Base-by-base conservation (phyloP, 805 yeast species). In the Candida silvatica region DNA sequence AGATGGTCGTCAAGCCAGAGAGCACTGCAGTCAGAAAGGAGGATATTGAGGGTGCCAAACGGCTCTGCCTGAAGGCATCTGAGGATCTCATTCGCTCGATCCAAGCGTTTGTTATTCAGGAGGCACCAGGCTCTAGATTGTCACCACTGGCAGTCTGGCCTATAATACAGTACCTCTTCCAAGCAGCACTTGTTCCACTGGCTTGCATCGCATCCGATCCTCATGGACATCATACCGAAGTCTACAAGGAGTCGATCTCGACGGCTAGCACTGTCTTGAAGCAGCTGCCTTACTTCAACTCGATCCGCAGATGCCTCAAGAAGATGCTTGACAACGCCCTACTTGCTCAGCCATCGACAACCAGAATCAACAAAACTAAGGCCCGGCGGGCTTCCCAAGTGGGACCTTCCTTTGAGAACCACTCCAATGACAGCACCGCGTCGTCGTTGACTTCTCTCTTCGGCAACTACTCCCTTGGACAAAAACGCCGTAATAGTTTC, bases 91-190 rank as follows among this genome's bases (percentile, higher is more conserved):
- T 78, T 12, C 37, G 55, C 27, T 67, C 77, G 6, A 71, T 77
- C 6, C 54, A 63, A 17, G 59, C 57, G 20, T 72, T 58, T 42
- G 49, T 57, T 24, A 44, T 39, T 31, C 42, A 41, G 6, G 28
- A 23, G 23, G 22, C 23, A 19, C 26, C 24, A 6, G 32, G 40
- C 12, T 6, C 40, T 16, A 39, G 43, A 27, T 34, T 65, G 15
- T 62, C 72, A n/a, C 65, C 69, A 18, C 58, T 74, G 20, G 62
- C 73, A 11, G 67, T 72, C 19, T 77, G 84, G 84, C 72, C 76
- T 52, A 71, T 80, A 4, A 70, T 76, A 0, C 77, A 73, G 47
- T 78, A 73, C 50, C 43, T 75, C 11, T 75, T 77, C 54, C 82
- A 77, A 49, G 81, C 83, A 2, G 67, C 71, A 4, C 54, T 77